These are phyloP conservation scores for Kuraishia piskuri DNA, from an alignment of 805 yeast genomes.

Conservation along the genomic window DNA sequence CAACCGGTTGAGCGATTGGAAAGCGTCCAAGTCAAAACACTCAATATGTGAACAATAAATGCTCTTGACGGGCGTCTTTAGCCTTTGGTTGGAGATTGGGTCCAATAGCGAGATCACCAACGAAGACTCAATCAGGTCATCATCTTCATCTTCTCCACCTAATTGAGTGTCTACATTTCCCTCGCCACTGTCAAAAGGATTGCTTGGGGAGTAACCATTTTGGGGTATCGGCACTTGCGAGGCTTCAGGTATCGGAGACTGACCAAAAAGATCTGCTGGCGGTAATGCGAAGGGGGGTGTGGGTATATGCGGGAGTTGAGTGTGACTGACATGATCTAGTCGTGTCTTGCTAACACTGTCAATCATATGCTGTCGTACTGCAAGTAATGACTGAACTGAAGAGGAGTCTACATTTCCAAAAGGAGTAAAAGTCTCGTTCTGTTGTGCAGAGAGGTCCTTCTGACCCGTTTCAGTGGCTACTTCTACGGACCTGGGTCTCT, in stretches of 20 bases:
- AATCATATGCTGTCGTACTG: not conserved
- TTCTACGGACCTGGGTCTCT: too few relatives aligned
- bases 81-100: conserved; percentile 21
- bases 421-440: too few relatives aligned
- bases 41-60: conserved; percentile 25
- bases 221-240: not conserved
- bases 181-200: too few relatives aligned
- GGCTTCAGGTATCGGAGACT: not conserved
- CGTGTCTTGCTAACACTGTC: too few relatives aligned
- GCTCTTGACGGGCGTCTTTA: conserved; percentile 21
- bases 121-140: conserved; percentile 19
- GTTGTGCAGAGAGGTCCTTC: not conserved
- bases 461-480: too few relatives aligned
- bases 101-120: conserved; percentile 21
- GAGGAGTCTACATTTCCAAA: not conserved
- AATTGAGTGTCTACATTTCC: too few relatives aligned
- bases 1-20: conserved; percentile 18
- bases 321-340: too few relatives aligned
- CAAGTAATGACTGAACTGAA: not conserved
- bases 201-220: too few relatives aligned
- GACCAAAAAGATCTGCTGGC: not conserved
- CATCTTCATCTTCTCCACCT: conserved; percentile 16
- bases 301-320: not conserved
- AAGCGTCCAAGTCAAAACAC: conserved; percentile 24
- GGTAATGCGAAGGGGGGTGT: not conserved